Conservation (phyloP, 2,329 filamentous ascomycete genomes). For the Fusarium foetens region DNA sequence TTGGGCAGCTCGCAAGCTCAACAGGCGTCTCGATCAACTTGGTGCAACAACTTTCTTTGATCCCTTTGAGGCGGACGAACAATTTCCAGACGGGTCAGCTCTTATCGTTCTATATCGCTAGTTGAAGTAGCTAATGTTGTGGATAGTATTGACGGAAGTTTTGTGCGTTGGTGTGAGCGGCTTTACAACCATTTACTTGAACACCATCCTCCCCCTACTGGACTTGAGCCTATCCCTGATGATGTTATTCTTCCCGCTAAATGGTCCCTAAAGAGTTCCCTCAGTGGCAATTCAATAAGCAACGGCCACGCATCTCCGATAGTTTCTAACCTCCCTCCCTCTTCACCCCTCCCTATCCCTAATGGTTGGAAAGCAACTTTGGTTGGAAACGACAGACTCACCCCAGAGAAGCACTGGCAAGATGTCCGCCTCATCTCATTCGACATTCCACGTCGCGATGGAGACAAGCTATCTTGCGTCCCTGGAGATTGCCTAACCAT, state of each 20-base stretch:
- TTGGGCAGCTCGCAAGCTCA: constrained; percentile 88
- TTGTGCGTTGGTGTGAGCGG: constrained; percentile 78
- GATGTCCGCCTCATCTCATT: constrained; percentile 87
- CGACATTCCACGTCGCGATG: constrained; percentile 50
- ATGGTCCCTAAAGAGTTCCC: constrained; percentile 54
- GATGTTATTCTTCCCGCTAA: constrained; percentile 80
- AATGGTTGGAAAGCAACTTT: constrained; percentile 68
- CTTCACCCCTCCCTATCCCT: constrained; percentile 64
- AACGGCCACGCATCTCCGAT: constrained; percentile 26
- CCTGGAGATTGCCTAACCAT: constrained; percentile 86
- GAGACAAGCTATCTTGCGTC: constrained; percentile 52
- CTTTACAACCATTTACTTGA: constrained; percentile 74
- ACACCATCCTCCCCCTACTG: constrained; percentile 74
- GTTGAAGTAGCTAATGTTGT: not conserved
- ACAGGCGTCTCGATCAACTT: constrained; percentile 84
- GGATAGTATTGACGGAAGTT: constrained; percentile 79
- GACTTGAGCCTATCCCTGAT: constrained; percentile 75
- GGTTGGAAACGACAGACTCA: constrained; percentile 75
- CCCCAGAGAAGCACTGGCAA: constrained; percentile 84
- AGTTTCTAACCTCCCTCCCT: constrained; percentile 43
- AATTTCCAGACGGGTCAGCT: constrained; percentile 89
- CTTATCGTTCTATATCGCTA: too few species aligned
- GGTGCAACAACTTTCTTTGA: constrained; percentile 81
- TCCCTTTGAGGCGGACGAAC: constrained; percentile 89
- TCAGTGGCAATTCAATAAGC: not conserved